Conservation (phyloP, 192 early-diverging fungal genomes). For the Physocladia obscura region DNA sequence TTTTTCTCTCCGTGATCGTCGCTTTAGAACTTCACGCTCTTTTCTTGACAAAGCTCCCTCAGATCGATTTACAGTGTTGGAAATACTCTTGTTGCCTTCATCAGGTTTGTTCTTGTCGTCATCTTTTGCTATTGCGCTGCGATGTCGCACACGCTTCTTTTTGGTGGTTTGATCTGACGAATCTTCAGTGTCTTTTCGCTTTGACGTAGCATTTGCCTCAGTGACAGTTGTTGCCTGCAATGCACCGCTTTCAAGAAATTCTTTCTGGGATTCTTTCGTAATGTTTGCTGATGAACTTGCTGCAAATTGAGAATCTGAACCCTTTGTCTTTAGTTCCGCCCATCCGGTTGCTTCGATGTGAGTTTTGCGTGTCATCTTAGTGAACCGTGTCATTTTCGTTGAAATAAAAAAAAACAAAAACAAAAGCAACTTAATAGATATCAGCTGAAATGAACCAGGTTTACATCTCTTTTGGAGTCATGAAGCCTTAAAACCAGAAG, state of each 20-base stretch:
- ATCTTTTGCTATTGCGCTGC: not conserved
- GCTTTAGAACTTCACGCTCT: conserved; percentile 42
- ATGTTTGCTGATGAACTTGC: no score
- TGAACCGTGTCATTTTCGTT: conserved; percentile 55
- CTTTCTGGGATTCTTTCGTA: no score
- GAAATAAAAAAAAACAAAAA: conserved; percentile 12
- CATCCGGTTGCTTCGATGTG: conserved; percentile 49
- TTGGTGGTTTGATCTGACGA: not conserved
- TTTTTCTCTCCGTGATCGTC: conserved; percentile 39
- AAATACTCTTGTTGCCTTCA: no score
- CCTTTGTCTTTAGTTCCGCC: no score
- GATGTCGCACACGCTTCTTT: conserved; percentile 25
- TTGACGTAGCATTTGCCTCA: not conserved
- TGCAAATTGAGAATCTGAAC: no score
- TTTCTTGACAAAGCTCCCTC: not conserved
- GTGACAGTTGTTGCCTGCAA: no score
- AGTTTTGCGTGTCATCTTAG: conserved; percentile 55
- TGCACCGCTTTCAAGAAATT: no score
- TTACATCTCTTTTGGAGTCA: no score
- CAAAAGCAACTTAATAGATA: conserved; percentile 9
- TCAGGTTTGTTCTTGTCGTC: not conserved
- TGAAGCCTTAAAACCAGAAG: no score
- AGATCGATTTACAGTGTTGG: no score
- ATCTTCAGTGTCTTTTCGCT: not conserved
- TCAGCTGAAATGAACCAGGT: not conserved